phyloP scores from a whole-genome alignment of 2,329 filamentous ascomycete genomes.

The Fusarium domesticum region DNA sequence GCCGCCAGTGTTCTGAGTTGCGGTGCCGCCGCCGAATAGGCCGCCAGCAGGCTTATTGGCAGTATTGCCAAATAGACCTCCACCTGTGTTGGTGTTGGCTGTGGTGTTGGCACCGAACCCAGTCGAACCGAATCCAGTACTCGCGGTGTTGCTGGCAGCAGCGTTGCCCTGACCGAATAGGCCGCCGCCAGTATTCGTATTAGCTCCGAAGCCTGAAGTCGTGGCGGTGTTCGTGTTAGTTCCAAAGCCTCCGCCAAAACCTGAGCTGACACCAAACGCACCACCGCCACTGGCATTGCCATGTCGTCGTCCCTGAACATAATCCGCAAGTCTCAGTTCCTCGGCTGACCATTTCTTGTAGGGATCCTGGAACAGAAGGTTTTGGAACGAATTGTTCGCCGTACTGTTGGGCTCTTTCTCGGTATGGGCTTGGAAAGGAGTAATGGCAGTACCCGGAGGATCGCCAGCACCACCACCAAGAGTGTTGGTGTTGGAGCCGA shows the following conservation, averaged over 20 bases:
- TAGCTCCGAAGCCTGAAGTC: conserved; percentile 46
- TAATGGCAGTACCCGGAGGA: conserved; percentile 65
- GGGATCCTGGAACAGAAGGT: conserved; percentile 71
- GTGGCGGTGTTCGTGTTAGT: conserved; percentile 29
- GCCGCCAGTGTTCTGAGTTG: conserved; percentile 14
- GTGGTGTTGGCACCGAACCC: conserved; percentile 39
- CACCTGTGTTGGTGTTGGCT: conserved; percentile 27
- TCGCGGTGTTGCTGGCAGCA: conserved; percentile 28
- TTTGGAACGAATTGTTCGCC: conserved; percentile 68
- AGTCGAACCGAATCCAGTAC: conserved; percentile 30
- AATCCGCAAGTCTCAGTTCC: conserved; percentile 79
- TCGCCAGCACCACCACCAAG: conserved; percentile 53
- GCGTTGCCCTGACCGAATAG: conserved; percentile 37
- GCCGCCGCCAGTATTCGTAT: conserved; percentile 34
- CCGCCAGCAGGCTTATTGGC: conserved; percentile 24
- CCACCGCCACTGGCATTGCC: conserved; percentile 83
- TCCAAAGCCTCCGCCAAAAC: conserved; percentile 53
- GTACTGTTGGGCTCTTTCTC: conserved; percentile 69
- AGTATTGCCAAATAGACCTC: conserved; percentile 40
- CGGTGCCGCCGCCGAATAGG: conserved; percentile 27
- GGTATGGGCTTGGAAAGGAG: conserved; percentile 64
- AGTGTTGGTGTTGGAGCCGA: conserved; percentile 48
- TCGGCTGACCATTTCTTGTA: conserved; percentile 92
- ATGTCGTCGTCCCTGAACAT: conserved; percentile 78
- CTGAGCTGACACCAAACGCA: conserved; percentile 68